Percentiles rank a stretch among this genome's conserved stretches.
phyloP scores from a whole-genome alignment of 2,329 filamentous ascomycete species.

The Talaromyces albobiverticillius region DNA sequence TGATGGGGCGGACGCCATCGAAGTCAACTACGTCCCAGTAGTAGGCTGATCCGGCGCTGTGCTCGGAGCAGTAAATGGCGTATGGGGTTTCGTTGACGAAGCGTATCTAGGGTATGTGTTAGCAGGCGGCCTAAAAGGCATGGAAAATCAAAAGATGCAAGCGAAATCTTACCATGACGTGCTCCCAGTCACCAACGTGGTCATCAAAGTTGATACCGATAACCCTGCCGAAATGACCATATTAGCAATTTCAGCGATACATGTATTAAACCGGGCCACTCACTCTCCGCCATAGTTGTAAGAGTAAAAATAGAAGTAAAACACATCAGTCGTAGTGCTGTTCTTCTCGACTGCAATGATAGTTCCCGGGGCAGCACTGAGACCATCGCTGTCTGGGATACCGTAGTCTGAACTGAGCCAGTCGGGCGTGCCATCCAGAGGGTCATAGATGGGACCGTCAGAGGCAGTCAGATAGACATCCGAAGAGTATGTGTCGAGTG shows the following conservation, averaged over 20 bases:
- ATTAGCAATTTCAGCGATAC: background rate
- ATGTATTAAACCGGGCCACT: background rate
- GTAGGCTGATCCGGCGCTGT: constrained; percentile 5
- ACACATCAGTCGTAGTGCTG: constrained; percentile 7
- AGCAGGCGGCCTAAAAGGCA: no score
- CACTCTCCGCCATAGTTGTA: constrained; percentile 10
- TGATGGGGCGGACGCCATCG: constrained; percentile 1
- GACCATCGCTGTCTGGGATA: background rate
- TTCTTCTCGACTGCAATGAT: constrained; percentile 8
- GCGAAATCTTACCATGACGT: background rate
- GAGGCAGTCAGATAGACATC: constrained; percentile 3
- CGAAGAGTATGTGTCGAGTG: background rate
- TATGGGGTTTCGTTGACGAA: constrained; percentile 2
- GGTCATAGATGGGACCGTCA: background rate
- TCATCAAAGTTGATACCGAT: background rate
- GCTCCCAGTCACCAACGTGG: constrained; percentile 7
- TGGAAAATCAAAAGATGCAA: background rate
- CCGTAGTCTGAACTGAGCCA: constrained; percentile 6
- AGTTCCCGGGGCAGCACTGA: background rate
- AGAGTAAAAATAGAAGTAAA: constrained; percentile 11
- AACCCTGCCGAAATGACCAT: background rate
- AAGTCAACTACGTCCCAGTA: constrained; percentile 8
- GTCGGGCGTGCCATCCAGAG: constrained; percentile 2
- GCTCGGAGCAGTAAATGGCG: constrained; percentile 6
- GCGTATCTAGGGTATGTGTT: background rate